Percentiles rank a stretch among this genome's conserved stretches.
These are phyloP conservation scores for Mycena capillaripes DNA, from an alignment of 768 basidiomycete species.

Conservation along the genomic window DNA sequence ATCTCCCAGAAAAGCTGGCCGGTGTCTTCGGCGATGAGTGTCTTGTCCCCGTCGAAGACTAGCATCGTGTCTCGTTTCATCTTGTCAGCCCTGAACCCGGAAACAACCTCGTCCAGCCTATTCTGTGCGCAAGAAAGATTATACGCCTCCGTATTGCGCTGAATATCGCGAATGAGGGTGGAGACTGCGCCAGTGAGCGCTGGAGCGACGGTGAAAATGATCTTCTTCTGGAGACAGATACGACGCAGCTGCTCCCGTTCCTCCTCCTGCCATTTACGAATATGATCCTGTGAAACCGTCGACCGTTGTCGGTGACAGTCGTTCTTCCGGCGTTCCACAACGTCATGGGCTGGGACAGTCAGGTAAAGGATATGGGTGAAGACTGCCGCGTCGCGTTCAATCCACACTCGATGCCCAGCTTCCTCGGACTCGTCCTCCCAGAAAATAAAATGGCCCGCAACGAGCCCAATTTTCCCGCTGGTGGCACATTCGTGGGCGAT, in stretches of 20 bases:
- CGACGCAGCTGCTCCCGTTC: slow-evolving; percentile 38
- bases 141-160: slow-evolving; percentile 31
- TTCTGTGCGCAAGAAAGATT: slow-evolving; percentile 35
- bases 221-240: slow-evolving; percentile 38
- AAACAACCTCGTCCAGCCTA: slow-evolving; percentile 34
- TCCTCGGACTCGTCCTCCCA: slow-evolving; percentile 35
- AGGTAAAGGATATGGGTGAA: slow-evolving; percentile 43
- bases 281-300: slow-evolving; percentile 33
- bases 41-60: slow-evolving; percentile 42
- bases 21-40: slow-evolving; percentile 38
- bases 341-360: slow-evolving; percentile 29
- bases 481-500: slow-evolving; percentile 35
- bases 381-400: slow-evolving; percentile 28
- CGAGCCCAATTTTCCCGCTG: slow-evolving; percentile 37
- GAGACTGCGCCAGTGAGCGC: slow-evolving; percentile 24
- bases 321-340: slow-evolving; percentile 35
- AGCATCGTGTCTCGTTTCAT: slow-evolving; percentile 23
- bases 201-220: slow-evolving; percentile 36
- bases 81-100: slow-evolving; percentile 1
- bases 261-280: slow-evolving; percentile 38
- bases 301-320: slow-evolving; percentile 33
- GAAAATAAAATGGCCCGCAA: slow-evolving; percentile 41
- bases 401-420: slow-evolving; percentile 38
- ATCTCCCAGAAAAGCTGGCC: slow-evolving; percentile 39
- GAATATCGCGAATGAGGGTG: slow-evolving; percentile 34